These are phyloP conservation scores for Aurifilum marmelostoma DNA, from an alignment of 2,329 filamentous ascomycete genomes.

Conservation along the genomic window DNA sequence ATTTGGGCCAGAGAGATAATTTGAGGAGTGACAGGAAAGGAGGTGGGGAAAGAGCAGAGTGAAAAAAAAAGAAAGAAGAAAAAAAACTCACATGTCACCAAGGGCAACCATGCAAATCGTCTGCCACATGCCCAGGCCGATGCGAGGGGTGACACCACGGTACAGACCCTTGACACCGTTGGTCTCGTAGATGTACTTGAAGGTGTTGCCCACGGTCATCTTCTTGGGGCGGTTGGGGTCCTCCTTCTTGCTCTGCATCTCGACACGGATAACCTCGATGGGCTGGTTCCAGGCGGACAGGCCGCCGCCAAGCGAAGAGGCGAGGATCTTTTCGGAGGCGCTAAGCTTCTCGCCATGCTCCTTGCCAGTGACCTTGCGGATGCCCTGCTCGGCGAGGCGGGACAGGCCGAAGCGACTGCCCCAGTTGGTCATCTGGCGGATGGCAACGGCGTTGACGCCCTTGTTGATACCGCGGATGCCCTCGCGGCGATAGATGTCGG, in stretches of 20 bases:
- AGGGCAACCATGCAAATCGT: slow-evolving; percentile 99
- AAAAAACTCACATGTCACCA: slow-evolving; percentile 83
- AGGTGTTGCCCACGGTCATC: slow-evolving; percentile 89
- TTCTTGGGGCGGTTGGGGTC: slow-evolving; percentile 99
- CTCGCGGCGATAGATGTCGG: slow-evolving; percentile 94
- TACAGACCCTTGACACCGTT: slow-evolving; percentile 94
- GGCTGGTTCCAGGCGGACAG: slow-evolving; percentile 98
- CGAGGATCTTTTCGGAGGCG: slow-evolving; percentile 84
- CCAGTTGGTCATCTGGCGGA: slow-evolving; percentile 99
- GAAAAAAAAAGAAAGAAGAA: background rate
- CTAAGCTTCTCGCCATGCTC: slow-evolving; percentile 76
- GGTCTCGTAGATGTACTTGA: slow-evolving; percentile 84
- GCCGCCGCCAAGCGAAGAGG: slow-evolving; percentile 86
- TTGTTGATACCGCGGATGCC: slow-evolving; percentile 96
- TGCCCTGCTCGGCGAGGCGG: slow-evolving; percentile 86
- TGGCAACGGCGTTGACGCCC: slow-evolving; percentile 97
- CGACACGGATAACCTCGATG: slow-evolving; percentile 98
- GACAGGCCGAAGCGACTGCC: slow-evolving; percentile 93
- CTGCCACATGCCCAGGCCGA: slow-evolving; percentile 97
- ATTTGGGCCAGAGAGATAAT: background rate
- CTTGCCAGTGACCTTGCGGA: slow-evolving; percentile 79
- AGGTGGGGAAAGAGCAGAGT: slow-evolving; percentile 10
- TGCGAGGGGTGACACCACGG: slow-evolving; percentile 90
- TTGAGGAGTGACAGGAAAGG: slow-evolving; percentile 22
- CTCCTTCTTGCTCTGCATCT: slow-evolving; percentile 99